These are phyloP conservation scores for Dactylonectria estremocensis DNA, from an alignment of 2,329 filamentous ascomycete species.

Conservation along the genomic window DNA sequence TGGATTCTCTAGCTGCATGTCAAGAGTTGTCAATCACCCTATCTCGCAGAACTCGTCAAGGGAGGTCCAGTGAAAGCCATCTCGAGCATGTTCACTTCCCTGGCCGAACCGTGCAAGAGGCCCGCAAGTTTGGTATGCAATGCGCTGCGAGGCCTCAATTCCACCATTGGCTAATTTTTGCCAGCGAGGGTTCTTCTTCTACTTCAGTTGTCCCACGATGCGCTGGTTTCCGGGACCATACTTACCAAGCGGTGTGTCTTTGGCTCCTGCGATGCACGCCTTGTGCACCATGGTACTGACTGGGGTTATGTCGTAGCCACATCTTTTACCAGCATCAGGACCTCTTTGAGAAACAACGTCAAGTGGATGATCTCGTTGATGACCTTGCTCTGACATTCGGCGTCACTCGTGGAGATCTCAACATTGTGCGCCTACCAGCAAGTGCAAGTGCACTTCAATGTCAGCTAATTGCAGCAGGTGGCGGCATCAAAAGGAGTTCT, in stretches of 20 bases:
- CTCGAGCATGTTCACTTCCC: conserved; percentile 60
- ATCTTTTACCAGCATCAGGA: conserved; percentile 85
- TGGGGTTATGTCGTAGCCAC: conserved; percentile 66
- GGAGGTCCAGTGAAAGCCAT: conserved; percentile 19
- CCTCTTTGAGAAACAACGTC: conserved; percentile 77
- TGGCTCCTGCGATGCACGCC: not conserved
- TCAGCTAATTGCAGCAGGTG: conserved; percentile 63
- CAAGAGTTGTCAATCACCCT: conserved; percentile 50
- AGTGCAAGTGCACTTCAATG: too few relatives aligned
- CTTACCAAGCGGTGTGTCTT: conserved; percentile 72
- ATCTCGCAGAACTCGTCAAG: conserved; percentile 38
- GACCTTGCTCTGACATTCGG: conserved; percentile 80
- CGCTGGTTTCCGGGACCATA: conserved; percentile 67
- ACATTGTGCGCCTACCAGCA: conserved; percentile 70
- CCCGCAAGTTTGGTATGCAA: conserved; percentile 65
- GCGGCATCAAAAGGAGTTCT: conserved; percentile 82
- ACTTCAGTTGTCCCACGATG: conserved; percentile 72
- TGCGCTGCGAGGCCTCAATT: not conserved
- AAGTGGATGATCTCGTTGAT: conserved; percentile 82
- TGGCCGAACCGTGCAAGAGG: conserved; percentile 62
- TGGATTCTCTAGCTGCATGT: conserved; percentile 46
- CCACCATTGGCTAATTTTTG: not conserved
- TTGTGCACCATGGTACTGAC: conserved; percentile 13
- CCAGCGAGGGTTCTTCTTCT: conserved; percentile 71
- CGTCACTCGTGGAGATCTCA: conserved; percentile 74